A percentile compares a stretch with the other conserved stretches of the same genome.
Evolutionary conservation across 163 green algal genomes (phyloP).

Genomic region (Scenedesmus sp.): DNA sequence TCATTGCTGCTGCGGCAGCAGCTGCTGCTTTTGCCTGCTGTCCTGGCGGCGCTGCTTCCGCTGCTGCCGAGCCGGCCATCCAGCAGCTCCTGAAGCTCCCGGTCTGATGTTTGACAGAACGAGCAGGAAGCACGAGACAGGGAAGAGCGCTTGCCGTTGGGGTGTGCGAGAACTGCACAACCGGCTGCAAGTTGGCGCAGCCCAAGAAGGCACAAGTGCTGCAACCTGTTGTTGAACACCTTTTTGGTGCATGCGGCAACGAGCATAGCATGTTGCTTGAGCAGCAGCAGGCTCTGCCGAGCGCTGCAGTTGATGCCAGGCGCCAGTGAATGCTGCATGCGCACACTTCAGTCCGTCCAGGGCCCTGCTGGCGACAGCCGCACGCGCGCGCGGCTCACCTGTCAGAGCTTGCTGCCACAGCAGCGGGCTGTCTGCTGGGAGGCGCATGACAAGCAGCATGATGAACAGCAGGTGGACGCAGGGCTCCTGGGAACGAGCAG

Average conservation of each 20-base stretch:
- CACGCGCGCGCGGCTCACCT: not conserved
- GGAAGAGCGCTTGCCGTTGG: too few relatives aligned
- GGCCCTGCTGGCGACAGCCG: not conserved
- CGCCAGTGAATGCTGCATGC: too few relatives aligned
- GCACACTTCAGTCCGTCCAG: not conserved
- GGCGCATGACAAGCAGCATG: not conserved
- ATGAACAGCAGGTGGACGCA: constrained; percentile 43
- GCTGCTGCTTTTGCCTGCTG: not conserved
- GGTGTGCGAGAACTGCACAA: too few relatives aligned
- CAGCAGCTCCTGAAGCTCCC: constrained; percentile 26
- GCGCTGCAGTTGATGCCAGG: too few relatives aligned
- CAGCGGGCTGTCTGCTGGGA: not conserved
- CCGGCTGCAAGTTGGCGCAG: too few relatives aligned
- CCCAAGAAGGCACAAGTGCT: too few relatives aligned
- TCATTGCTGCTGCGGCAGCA: not conserved
- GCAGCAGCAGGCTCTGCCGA: too few relatives aligned
- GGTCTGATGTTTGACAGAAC: not conserved
- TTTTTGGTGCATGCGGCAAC: too few relatives aligned
- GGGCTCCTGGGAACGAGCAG: not conserved
- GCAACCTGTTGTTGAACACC: too few relatives aligned
- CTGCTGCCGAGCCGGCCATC: constrained; percentile 1
- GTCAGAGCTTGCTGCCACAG: constrained; percentile 30
- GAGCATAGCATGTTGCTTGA: too few relatives aligned
- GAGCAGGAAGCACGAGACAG: not conserved
- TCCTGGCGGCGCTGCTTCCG: not conserved